Evolutionary conservation across 192 early-diverging fungal genomes (phyloP), one percentile per base, ranked within the genome.

Genomic region (Haplosporangium gracile): DNA sequence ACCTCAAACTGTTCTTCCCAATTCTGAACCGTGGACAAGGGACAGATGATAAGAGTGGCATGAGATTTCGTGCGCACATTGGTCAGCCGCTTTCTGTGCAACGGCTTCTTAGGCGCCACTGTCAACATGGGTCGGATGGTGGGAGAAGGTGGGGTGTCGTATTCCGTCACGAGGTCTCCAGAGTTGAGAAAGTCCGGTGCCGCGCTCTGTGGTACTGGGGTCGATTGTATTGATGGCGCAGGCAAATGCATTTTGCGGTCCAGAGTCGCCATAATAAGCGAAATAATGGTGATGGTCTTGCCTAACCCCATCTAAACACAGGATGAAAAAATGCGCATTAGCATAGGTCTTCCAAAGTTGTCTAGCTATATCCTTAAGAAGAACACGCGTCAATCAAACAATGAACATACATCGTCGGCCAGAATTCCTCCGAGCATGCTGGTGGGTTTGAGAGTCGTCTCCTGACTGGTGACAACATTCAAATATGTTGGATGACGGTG

Each of bases 371-470:
- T 72, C 45, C 43, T 32, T 2, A 57, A 10, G 45, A 74, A 43
- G 68, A 38, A 34, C 4, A 22, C 13, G 34, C 40, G 26, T 22
- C 18, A 34, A 3, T 24, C 16, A 55, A 2, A 36, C 16, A 29
- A 49, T 4, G 49, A 63, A 77, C 82, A 49, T 82, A 89, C 88
- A 74, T 89, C 88, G 42, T 89, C 91, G 4, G 92, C 92, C 38
- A 94, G 72, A 72, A 94, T 95, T 1, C 94, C 94, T 16, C 94
- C 94, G 32, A 84, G 82, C 75, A 88, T 89, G 36, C 89, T 90
- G 15, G 79, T 57, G 4, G 94, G 94, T 34, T 85, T 88, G 16
- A 82, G 68, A 15, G 68, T 72, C 24, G 83, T 82, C 22, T 89
- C 81, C 49, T 89, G 85, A 40, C 88, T 89, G 8, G 92, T 94